phyloP scores from a whole-genome alignment of 2,329 filamentous ascomycete species.

The Curvularia lunata region DNA sequence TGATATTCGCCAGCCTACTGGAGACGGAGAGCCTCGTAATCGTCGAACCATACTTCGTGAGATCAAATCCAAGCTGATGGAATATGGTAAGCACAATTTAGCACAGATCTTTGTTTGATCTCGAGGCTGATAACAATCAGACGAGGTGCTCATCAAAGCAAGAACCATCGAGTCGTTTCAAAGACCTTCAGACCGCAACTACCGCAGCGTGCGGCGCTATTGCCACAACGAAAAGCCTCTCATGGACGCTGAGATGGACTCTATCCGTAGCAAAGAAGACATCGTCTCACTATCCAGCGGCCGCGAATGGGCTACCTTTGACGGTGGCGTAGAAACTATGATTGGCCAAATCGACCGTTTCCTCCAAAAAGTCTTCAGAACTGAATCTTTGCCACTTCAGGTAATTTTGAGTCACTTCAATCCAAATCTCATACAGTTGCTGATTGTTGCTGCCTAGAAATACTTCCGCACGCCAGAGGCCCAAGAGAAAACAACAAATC shows the following conservation, averaged over 20 bases:
- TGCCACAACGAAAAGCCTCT: constrained; percentile 47
- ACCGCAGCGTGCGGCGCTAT: constrained; percentile 48
- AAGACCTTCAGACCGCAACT: constrained; percentile 50
- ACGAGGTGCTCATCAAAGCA: constrained; percentile 51
- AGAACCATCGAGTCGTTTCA: constrained; percentile 48
- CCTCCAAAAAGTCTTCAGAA: constrained; percentile 31
- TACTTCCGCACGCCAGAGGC: constrained; percentile 51
- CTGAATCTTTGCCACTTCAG: constrained; percentile 33
- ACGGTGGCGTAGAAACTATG: constrained; percentile 48
- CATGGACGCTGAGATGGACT: constrained; percentile 44
- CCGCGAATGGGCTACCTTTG: constrained; percentile 52
- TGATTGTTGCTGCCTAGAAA: constrained; percentile 26
- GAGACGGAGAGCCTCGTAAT: constrained; percentile 26
- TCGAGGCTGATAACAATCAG: constrained; percentile 17
- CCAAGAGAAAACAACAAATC: constrained; percentile 45
- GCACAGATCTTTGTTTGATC: neutral
- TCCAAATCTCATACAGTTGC: neutral
- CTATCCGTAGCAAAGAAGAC: constrained; percentile 52
- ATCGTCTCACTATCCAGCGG: constrained; percentile 49
- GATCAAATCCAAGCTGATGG: constrained; percentile 42
- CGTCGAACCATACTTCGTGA: constrained; percentile 39
- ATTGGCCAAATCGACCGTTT: constrained; percentile 36
- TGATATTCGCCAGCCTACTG: constrained; percentile 28
- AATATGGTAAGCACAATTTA: constrained; percentile 38
- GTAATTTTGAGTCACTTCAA: constrained; percentile 14